Evolutionary conservation across 306 rosid species (phyloP).

Genomic region (Acacia crassicarpa): DNA sequence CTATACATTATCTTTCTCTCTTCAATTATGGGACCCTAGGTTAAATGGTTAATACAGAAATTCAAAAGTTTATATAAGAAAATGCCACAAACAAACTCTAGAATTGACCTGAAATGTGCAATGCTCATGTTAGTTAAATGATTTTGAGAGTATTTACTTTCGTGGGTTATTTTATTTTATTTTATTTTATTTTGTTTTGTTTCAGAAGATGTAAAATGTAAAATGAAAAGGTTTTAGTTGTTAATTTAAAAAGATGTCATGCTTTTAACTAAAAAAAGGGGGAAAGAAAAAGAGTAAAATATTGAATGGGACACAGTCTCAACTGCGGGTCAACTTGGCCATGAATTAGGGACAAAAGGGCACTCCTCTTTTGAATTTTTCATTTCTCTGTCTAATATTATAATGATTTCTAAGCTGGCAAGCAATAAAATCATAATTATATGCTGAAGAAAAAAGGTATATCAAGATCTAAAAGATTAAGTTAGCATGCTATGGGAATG

Average conservation of each 20-base stretch:
- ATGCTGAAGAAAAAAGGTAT: neutral
- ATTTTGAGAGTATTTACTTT: neutral
- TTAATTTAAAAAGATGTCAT: neutral
- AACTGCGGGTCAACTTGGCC: constrained; percentile 27
- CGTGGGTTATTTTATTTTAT: neutral
- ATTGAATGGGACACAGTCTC: neutral
- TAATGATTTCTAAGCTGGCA: constrained; percentile 30
- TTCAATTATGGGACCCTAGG: neutral
- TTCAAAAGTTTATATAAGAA: neutral
- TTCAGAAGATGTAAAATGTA: neutral
- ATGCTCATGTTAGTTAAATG: neutral
- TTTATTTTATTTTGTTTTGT: neutral
- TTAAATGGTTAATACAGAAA: neutral
- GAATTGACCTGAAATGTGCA: neutral
- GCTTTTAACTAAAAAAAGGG: neutral
- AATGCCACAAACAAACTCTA: neutral
- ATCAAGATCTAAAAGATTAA: neutral
- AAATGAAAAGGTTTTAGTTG: neutral
- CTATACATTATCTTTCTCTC: neutral
- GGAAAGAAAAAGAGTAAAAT: neutral
- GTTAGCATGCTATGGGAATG: neutral
- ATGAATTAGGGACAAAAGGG: neutral
- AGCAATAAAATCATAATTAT: constrained; percentile 28
- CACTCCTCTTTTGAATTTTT: constrained; percentile 17
- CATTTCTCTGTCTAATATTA: constrained; percentile 23